Conservation (phyloP, 2,329 filamentous ascomycete species). For the Septoria linicola region DNA sequence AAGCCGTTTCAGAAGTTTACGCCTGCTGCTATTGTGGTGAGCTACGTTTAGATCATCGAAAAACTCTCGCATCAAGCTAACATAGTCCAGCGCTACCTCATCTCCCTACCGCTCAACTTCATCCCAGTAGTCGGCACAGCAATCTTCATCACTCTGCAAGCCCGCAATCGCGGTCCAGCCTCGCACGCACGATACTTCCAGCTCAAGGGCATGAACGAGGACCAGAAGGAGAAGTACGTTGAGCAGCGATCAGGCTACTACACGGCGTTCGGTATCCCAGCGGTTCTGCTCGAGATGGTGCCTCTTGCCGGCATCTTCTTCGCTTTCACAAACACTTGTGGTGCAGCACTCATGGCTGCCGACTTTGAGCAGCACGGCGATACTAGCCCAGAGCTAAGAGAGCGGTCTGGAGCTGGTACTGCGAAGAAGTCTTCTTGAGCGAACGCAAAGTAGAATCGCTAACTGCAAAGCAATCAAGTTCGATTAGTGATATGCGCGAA, state of each 20-base stretch:
- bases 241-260: constrained; percentile 71
- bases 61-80: neutral
- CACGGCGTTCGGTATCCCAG: constrained; percentile 74
- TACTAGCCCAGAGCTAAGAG: constrained; percentile 36
- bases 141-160: constrained; percentile 74
- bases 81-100: constrained; percentile 59
- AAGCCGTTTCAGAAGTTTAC: constrained; percentile 56
- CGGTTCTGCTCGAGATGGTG: constrained; percentile 79
- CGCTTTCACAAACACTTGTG: constrained; percentile 86
- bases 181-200: constrained; percentile 67
- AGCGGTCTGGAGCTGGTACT: constrained; percentile 27
- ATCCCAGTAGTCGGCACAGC: constrained; percentile 84
- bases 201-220: constrained; percentile 75
- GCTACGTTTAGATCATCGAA: neutral
- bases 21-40: constrained; percentile 58
- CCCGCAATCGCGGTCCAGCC: constrained; percentile 52
- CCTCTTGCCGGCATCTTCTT: constrained; percentile 81
- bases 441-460: too few relatives aligned
- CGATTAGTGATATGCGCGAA: too few relatives aligned
- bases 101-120: constrained; percentile 90
- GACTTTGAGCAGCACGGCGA: constrained; percentile 45
- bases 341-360: constrained; percentile 90
- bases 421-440: neutral
- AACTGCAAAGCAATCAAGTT: too few relatives aligned
- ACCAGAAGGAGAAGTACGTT: constrained; percentile 67